Percentiles rank a stretch among this genome's conserved stretches.
Conservation (phyloP, 768 basidiomycete species). For the Serendipita sp. region DNA sequence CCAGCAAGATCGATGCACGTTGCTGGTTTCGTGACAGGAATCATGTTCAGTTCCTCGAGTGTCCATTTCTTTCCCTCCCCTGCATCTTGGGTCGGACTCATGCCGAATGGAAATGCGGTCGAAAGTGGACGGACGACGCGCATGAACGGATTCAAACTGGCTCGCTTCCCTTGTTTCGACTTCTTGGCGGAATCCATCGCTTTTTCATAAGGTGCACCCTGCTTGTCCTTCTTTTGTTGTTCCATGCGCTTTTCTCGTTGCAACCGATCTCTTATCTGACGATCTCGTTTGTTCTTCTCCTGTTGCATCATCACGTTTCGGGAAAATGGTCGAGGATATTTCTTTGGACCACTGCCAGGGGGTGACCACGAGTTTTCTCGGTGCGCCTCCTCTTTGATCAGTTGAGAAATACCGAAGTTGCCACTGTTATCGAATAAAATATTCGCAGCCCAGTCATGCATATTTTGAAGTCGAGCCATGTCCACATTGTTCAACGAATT, state of each 20-base stretch:
- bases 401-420: conserved; percentile 20
- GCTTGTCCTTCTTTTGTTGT: conserved; percentile 51
- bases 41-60: conserved; percentile 59
- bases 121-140: conserved; percentile 58
- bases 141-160: conserved; percentile 33
- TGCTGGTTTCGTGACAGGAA: conserved; percentile 53
- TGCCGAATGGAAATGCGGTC: conserved; percentile 61
- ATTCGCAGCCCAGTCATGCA: conserved; percentile 48
- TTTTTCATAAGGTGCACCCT: conserved; percentile 19
- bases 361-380: conserved; percentile 37
- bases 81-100: conserved; percentile 12
- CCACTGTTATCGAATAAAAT: conserved; percentile 44
- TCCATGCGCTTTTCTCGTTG: conserved; percentile 63
- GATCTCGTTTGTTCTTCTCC: conserved; percentile 72
- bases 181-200: background rate
- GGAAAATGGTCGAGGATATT: conserved; percentile 47
- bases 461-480: conserved; percentile 57
- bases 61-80: conserved; percentile 23
- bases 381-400: conserved; percentile 58
- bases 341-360: conserved; percentile 14
- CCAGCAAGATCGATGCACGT: conserved; percentile 60
- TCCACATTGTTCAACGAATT: conserved; percentile 47
- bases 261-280: conserved; percentile 45
- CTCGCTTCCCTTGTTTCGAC: conserved; percentile 53
- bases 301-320: conserved; percentile 45